These are phyloP conservation scores for Tetrastigma voinierianum DNA, from an alignment of 164 flowering plant genomes.

Conservation along the genomic window DNA sequence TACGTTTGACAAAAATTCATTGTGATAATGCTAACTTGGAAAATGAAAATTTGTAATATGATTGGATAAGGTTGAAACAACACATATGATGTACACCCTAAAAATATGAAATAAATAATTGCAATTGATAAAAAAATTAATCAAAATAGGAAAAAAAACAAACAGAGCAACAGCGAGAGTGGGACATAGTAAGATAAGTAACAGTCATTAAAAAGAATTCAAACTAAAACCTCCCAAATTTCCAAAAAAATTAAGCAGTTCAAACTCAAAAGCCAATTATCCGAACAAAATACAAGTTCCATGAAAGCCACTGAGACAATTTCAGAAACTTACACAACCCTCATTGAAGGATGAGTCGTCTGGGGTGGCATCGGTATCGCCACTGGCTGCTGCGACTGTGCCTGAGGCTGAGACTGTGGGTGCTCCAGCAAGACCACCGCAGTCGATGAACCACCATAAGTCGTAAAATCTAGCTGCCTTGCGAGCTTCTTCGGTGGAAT, in stretches of 20 bases:
- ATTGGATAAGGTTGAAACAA: neutral
- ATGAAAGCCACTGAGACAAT: neutral
- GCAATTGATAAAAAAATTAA: slow-evolving; percentile 3
- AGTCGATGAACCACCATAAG: slow-evolving; percentile 20
- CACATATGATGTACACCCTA: neutral
- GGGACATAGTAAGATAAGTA: neutral
- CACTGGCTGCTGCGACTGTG: slow-evolving; percentile 18
- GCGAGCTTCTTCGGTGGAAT: slow-evolving; percentile 68
- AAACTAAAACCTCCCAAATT: slow-evolving; percentile 9
- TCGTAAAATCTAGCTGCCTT: slow-evolving; percentile 92
- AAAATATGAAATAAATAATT: neutral
- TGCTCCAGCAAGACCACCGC: slow-evolving; percentile 29
- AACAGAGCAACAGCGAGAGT: neutral
- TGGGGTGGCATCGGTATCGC: slow-evolving; percentile 15
- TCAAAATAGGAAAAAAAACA: too few relatives aligned
- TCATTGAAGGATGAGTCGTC: slow-evolving; percentile 29
- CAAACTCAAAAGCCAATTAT: neutral
- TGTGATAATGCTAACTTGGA: neutral
- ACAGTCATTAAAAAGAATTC: neutral
- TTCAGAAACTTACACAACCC: slow-evolving; percentile 30
- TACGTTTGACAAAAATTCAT: too few relatives aligned
- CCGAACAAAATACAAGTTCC: neutral
- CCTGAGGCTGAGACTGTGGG: too few relatives aligned
- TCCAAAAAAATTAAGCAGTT: neutral
- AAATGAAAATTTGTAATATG: neutral